Conservation (phyloP, 768 basidiomycete species). For the Clitopilus passeckerianus region DNA sequence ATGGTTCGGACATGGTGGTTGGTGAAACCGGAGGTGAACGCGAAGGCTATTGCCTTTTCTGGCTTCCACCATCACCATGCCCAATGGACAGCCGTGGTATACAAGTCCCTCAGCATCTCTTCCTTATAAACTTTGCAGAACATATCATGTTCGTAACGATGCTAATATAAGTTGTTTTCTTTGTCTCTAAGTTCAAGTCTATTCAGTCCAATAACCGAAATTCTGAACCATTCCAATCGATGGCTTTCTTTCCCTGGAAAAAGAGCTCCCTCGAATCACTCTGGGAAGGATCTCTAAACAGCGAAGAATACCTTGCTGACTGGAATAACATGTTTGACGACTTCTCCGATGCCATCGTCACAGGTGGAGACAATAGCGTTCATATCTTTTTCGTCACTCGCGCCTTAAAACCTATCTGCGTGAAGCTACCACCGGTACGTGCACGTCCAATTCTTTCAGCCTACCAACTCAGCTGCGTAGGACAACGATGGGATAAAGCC, state of each 20-base stretch:
- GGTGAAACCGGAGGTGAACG: slow-evolving; percentile 21
- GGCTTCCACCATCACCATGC: slow-evolving; percentile 10
- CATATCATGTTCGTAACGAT: slow-evolving; percentile 37
- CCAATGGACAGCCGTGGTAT: slow-evolving; percentile 27
- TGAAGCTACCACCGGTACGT: slow-evolving; percentile 31
- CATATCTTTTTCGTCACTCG: slow-evolving; percentile 32
- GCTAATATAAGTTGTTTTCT: background rate
- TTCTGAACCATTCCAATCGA: slow-evolving; percentile 28
- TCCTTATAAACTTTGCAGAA: slow-evolving; percentile 37
- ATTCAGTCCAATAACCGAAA: slow-evolving; percentile 21
- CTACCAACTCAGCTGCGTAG: background rate
- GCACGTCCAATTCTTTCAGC: background rate
- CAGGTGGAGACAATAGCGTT: slow-evolving; percentile 31
- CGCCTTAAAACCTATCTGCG: slow-evolving; percentile 24
- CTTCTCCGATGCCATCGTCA: slow-evolving; percentile 49
- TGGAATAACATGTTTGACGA: slow-evolving; percentile 45
- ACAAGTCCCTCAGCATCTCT: slow-evolving; percentile 21
- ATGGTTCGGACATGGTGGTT: slow-evolving; percentile 28
- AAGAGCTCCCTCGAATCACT: slow-evolving; percentile 29
- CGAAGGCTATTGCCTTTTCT: slow-evolving; percentile 17
- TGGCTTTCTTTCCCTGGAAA: slow-evolving; percentile 48
- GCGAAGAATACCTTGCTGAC: slow-evolving; percentile 20
- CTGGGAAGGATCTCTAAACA: slow-evolving; percentile 27
- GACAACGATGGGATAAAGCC: slow-evolving; percentile 8
- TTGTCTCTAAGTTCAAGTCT: background rate